Conservation (phyloP, 306 rosid species). For the barrel medic (Medicago truncatula) region MtrunA17r5.0-ANR NC_053044.1:22951501-22952000, state of each 20-base stretch:
- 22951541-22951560: too few relatives aligned
- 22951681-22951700: conserved; percentile 2
- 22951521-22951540: too few relatives aligned
- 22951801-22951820: conserved; percentile 23
- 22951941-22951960: conserved; percentile 47
- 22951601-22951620: too few relatives aligned
- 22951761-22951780: conserved; percentile 26
- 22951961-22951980: conserved; percentile 36
- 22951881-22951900: conserved; percentile 23
- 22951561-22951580: too few relatives aligned
- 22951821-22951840: conserved; percentile 34
- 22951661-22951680: too few relatives aligned
- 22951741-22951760: conserved; percentile 3
- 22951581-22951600: too few relatives aligned
- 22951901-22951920: conserved; percentile 42
- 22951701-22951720: conserved; percentile 8
- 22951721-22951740: neutral
- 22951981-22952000: conserved; percentile 43
- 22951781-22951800: neutral
- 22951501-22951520: too few relatives aligned
- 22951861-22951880: conserved; percentile 30
- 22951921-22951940: conserved; percentile 57
- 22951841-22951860: conserved; percentile 29
- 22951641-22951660: too few relatives aligned
- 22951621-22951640: too few relatives aligned